Evolutionary conservation across 495 filamentous ascomycete genomes (phyloP).

Genomic region (Xylaria curta): DNA sequence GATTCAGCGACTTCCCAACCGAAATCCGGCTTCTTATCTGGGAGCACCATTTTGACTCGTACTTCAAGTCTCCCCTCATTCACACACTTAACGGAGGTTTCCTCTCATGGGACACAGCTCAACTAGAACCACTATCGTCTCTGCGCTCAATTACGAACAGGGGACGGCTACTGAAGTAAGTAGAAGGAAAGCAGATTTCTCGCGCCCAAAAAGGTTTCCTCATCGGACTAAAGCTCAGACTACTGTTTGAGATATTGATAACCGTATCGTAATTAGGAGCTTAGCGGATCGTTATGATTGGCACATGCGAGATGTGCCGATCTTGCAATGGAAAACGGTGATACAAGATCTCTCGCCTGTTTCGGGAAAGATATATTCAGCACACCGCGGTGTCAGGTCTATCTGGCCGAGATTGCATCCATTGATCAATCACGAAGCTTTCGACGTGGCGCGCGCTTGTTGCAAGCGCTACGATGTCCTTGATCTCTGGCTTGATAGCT

Average conservation of each 20-base stretch:
- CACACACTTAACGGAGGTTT: slow-evolving; percentile 20
- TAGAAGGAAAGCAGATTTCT: background rate
- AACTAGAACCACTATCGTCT: slow-evolving; percentile 8
- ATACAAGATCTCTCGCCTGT: slow-evolving; percentile 9
- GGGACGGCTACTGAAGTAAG: slow-evolving; percentile 24
- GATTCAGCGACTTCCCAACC: slow-evolving; percentile 16
- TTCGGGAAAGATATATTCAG: slow-evolving; percentile 1
- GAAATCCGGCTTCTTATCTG: slow-evolving; percentile 24
- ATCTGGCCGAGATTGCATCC: slow-evolving; percentile 21
- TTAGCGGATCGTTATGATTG: slow-evolving; percentile 21
- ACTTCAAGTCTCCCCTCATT: background rate
- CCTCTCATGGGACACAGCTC: slow-evolving; percentile 3
- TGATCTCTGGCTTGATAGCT: slow-evolving; percentile 25
- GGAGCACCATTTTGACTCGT: slow-evolving; percentile 17
- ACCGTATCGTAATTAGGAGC: slow-evolving; percentile 11
- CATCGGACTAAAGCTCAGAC: background rate
- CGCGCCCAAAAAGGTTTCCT: background rate
- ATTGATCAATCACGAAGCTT: slow-evolving; percentile 26
- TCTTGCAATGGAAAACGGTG: slow-evolving; percentile 17
- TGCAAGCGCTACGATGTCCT: slow-evolving; percentile 16
- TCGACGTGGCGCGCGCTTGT: slow-evolving; percentile 1
- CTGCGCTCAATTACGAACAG: slow-evolving; percentile 7
- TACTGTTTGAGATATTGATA: background rate
- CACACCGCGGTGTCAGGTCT: background rate
- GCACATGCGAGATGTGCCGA: slow-evolving; percentile 12